A percentile compares a stretch with the other conserved stretches of the same genome.
phyloP scores from a whole-genome alignment of 228 moss, liverwort and hornwort genomes.

The Sphagnum fallax region DNA sequence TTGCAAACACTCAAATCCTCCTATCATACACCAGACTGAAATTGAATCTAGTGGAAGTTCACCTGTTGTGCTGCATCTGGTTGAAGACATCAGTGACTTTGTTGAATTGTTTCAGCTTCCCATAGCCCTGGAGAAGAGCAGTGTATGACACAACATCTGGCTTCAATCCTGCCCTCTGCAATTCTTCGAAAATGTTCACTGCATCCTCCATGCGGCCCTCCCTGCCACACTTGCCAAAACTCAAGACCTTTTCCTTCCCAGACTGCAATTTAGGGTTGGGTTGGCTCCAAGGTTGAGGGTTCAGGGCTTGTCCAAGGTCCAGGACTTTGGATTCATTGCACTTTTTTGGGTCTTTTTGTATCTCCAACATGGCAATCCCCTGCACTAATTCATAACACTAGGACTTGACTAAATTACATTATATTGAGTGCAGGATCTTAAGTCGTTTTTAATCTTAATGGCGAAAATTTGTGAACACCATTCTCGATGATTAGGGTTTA shows the following conservation, averaged over 20 bases:
- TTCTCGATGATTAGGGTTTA: too few relatives aligned
- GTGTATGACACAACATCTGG: slow-evolving; percentile 56
- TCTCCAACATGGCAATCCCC: background rate
- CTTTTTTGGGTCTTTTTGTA: background rate
- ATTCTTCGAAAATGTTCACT: slow-evolving; percentile 36
- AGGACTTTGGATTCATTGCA: background rate
- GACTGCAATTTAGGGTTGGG: background rate
- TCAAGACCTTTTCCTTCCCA: background rate
- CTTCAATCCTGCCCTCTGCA: slow-evolving; percentile 36
- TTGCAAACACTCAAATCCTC: background rate
- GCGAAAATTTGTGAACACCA: too few relatives aligned
- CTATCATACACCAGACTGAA: background rate
- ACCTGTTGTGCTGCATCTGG: slow-evolving; percentile 53
- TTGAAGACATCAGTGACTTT: slow-evolving; percentile 45
- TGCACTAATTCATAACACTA: background rate
- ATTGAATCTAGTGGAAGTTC: background rate
- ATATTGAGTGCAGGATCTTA: too few relatives aligned
- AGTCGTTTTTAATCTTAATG: too few relatives aligned
- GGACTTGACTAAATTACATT: background rate
- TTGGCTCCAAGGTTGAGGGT: background rate
- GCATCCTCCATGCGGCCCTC: slow-evolving; percentile 61
- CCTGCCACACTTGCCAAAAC: slow-evolving; percentile 18
- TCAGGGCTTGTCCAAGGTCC: background rate
- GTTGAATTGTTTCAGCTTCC: slow-evolving; percentile 40
- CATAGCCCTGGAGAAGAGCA: slow-evolving; percentile 51